These are phyloP conservation scores for Cicer arietinum DNA, from an alignment of 306 rosid genomes.

Conservation along the genomic window DNA sequence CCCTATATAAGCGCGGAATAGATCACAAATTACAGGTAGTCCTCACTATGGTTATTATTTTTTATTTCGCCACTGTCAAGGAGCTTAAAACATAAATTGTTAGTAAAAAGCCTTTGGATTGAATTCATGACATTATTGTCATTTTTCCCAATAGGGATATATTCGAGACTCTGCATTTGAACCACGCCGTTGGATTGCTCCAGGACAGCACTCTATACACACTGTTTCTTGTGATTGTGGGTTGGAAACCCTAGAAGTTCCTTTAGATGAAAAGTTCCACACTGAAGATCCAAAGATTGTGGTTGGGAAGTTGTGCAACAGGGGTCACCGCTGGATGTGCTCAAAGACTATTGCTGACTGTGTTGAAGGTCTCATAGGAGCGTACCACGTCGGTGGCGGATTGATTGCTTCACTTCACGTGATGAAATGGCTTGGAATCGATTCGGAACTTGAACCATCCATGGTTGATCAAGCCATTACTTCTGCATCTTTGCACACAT, in stretches of 20 bases:
- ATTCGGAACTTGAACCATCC: slow-evolving; percentile 69
- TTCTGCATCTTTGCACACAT: slow-evolving; percentile 64
- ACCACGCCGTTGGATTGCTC: slow-evolving; percentile 97
- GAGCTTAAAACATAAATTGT: slow-evolving; percentile 3
- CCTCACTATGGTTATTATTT: not conserved
- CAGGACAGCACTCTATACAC: slow-evolving; percentile 71
- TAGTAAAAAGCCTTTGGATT: not conserved
- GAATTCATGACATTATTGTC: slow-evolving; percentile 8
- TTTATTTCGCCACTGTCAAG: slow-evolving; percentile 24
- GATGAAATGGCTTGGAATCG: slow-evolving; percentile 87
- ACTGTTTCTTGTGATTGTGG: slow-evolving; percentile 73
- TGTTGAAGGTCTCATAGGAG: slow-evolving; percentile 94
- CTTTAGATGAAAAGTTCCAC: slow-evolving; percentile 68
- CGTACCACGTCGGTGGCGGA: slow-evolving; percentile 84
- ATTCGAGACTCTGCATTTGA: slow-evolving; percentile 87
- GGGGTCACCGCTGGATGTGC: slow-evolving; percentile 90
- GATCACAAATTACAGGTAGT: slow-evolving; percentile 75
- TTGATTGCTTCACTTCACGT: slow-evolving; percentile 72
- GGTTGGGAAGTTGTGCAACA: slow-evolving; percentile 85
- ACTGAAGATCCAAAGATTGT: slow-evolving; percentile 72
- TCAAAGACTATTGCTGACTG: slow-evolving; percentile 92
- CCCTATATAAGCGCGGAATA: slow-evolving; percentile 73
- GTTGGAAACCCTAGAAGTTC: slow-evolving; percentile 84
- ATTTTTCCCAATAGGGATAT: slow-evolving; percentile 64
- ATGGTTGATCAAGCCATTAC: slow-evolving; percentile 72